Percentiles rank a stretch among this genome's conserved stretches.
Evolutionary conservation across 805 yeast genomes (phyloP).

Genomic region (Myxozyma lipomycoides): DNA sequence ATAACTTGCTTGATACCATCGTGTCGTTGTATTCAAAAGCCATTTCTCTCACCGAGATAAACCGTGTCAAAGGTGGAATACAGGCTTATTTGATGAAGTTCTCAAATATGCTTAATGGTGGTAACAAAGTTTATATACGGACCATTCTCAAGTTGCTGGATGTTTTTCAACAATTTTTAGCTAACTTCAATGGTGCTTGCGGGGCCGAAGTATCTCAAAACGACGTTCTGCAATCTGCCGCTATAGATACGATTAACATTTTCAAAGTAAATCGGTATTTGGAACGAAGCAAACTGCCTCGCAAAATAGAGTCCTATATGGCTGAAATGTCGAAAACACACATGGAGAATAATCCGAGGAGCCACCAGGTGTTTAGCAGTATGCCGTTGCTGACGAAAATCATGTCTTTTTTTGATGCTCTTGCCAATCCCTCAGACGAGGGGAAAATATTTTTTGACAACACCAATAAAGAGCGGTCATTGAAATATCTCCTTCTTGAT

Average conservation of each 20-base stretch:
- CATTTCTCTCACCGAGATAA: conserved; percentile 50
- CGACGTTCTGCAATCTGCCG: conserved; percentile 54
- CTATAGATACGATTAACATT: conserved; percentile 69
- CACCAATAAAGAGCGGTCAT: conserved; percentile 32
- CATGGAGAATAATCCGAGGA: conserved; percentile 1
- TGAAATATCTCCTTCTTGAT: conserved; percentile 73
- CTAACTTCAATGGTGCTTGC: conserved; percentile 27
- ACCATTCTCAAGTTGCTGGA: conserved; percentile 59
- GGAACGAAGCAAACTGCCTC: conserved; percentile 68
- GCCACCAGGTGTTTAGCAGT: conserved; percentile 6
- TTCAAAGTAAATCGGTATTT: conserved; percentile 64
- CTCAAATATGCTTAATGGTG: conserved; percentile 58
- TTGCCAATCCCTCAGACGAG: conserved; percentile 71
- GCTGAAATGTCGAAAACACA: conserved; percentile 2
- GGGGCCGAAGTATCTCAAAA: conserved; percentile 53
- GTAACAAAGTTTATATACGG: conserved; percentile 64
- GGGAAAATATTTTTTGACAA: conserved; percentile 72
- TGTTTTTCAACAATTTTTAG: conserved; percentile 39
- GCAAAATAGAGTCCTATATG: conserved; percentile 67
- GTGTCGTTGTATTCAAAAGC: conserved; percentile 62
- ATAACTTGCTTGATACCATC: conserved; percentile 75
- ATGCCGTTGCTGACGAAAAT: conserved; percentile 64
- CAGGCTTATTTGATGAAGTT: conserved; percentile 57
- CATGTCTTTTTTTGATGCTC: conserved; percentile 56
- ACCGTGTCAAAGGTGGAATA: conserved; percentile 46